A percentile compares a stretch with the other conserved stretches of the same genome.
These are phyloP conservation scores for Spirogloea muscicola DNA, from an alignment of 139 green algal genomes.

Conservation along the genomic window DNA sequence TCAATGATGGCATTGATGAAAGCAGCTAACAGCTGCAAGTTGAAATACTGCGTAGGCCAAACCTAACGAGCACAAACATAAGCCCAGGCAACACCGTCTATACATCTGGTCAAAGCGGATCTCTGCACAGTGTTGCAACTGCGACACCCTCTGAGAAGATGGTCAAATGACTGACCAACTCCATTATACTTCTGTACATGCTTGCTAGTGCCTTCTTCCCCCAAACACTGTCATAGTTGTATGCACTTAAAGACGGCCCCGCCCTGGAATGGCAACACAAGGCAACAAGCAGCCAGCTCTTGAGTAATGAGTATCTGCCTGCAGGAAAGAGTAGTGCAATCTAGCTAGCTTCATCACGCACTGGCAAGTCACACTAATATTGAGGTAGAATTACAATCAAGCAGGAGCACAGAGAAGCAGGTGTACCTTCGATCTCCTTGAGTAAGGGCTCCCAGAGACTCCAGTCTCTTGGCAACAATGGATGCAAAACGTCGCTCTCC, in stretches of 20 bases:
- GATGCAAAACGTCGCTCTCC: constrained; percentile 62
- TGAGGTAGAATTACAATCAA: neutral
- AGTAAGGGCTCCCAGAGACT: constrained; percentile 44
- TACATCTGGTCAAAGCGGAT: too few relatives aligned
- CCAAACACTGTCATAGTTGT: constrained; percentile 62
- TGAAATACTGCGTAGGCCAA: too few relatives aligned
- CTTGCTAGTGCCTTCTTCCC: constrained; percentile 57
- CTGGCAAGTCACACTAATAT: neutral
- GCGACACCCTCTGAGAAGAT: too few relatives aligned
- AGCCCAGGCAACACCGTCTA: too few relatives aligned
- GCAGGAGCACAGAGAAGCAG: neutral
- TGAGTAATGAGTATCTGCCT: neutral
- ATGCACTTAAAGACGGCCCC: constrained; percentile 42
- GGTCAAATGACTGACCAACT: constrained; percentile 23
- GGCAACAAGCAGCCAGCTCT: neutral
- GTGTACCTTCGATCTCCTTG: constrained; percentile 53
- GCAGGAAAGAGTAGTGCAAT: neutral
- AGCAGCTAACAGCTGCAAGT: too few relatives aligned
- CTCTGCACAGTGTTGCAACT: too few relatives aligned
- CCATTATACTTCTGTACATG: constrained; percentile 57
- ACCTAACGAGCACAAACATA: too few relatives aligned
- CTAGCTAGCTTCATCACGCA: neutral
- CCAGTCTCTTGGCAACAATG: constrained; percentile 43
- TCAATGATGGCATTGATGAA: too few relatives aligned
- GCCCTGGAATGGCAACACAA: constrained; percentile 7